These are phyloP conservation scores for Fraxinus anomala DNA, from an alignment of 257 asterid genomes.

Conservation along the genomic window DNA sequence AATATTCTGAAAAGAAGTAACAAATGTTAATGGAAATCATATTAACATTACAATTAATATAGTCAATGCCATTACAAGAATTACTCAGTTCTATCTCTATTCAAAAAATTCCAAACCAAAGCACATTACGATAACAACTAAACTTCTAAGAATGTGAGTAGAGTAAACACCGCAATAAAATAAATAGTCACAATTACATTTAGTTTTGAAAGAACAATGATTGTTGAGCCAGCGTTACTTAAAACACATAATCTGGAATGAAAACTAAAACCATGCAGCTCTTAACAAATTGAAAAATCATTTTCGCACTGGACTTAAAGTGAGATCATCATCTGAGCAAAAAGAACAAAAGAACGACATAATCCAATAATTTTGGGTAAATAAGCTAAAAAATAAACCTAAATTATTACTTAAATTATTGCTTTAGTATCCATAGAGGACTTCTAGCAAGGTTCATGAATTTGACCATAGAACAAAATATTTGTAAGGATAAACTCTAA, in stretches of 20 bases:
- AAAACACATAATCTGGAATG: background rate
- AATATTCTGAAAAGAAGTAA: slow-evolving; percentile 58
- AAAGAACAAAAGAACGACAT: background rate
- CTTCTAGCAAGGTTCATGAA: background rate
- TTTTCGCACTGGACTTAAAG: background rate
- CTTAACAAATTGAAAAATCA: background rate
- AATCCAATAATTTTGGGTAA: background rate
- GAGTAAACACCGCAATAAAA: background rate
- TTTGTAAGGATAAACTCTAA: background rate
- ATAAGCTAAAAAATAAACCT: background rate
- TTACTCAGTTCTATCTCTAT: slow-evolving; percentile 3
- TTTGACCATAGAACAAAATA: background rate
- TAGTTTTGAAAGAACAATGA: background rate
- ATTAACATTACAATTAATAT: background rate
- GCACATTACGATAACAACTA: background rate
- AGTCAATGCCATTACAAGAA: slow-evolving; percentile 12
- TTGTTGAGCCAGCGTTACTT: background rate
- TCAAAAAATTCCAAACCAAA: background rate
- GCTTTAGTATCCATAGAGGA: background rate
- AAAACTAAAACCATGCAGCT: background rate
- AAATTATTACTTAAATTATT: background rate
- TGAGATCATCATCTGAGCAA: background rate
- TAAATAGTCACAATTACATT: background rate
- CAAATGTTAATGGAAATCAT: slow-evolving; percentile 6
- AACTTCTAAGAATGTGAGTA: background rate